Evolutionary conservation across 257 asterid species (phyloP), one percentile per base, ranked within the genome.

Genomic region (Fraxinus pennsylvanica): DNA sequence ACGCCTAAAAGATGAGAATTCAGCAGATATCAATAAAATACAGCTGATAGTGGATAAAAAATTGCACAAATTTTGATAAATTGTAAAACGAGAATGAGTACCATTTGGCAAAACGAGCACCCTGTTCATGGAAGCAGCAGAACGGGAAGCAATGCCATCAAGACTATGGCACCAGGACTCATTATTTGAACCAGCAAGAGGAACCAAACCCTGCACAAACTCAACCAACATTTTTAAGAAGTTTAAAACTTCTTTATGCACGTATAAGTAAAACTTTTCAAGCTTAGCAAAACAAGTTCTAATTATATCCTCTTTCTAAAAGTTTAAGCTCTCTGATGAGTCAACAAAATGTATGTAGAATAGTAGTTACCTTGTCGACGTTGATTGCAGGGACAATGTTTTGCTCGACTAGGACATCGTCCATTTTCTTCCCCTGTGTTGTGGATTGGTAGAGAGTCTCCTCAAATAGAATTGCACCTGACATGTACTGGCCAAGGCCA

Each of bases 111-210:
- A 81, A 81, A 63, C 73, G 50, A 54, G 81, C 82, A 7, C 85
- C 81, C 38, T 81, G 79, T 74, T 81, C 79, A 36, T 77, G 73
- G 82, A 81, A 66, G 85, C 76, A 32, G 85, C 82, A 67, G 85
- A 17, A 15, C 79, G 73, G 4, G 83, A 80, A 21, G 83, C 29
- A 43, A 75, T 69, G 9, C 89, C 90, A 21, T 86, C 92, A 61
- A 88, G 90, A 85, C 90, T 90, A 78, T 88, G 92, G 86, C 90
- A 88, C 92, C 90, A 88, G 0, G 90, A 88, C 81, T 88, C 92
- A 73, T 85, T 85, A 70, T 86, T 88, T 71, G 90, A 88, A 68
- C 92, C 90, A 76, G 82, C 86, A 27, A 86, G 85, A 6, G 89
- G 92, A 36, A 75, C 83, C 76, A 80, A 57, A 59, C 80, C 83